Conservation (phyloP, 2,329 filamentous ascomycete species). For the Fusarium sp. region DNA sequence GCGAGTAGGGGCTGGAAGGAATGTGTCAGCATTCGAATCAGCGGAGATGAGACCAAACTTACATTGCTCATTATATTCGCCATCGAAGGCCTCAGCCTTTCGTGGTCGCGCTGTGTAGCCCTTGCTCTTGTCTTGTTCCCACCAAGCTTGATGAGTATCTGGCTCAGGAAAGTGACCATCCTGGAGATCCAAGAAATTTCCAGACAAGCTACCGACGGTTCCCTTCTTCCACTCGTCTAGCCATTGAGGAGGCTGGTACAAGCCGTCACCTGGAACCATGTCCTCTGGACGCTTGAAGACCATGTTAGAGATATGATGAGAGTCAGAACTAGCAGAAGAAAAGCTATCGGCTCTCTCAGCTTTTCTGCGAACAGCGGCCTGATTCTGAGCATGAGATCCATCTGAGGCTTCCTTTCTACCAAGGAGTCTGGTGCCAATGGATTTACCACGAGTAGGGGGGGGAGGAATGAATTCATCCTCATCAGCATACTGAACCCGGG, state of each 20-base stretch:
- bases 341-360: slow-evolving; percentile 50
- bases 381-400: slow-evolving; percentile 26
- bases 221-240: slow-evolving; percentile 81
- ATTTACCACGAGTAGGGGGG: slow-evolving; percentile 38
- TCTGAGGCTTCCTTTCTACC: slow-evolving; percentile 19
- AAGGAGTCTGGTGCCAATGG: slow-evolving; percentile 33
- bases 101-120: slow-evolving; percentile 61
- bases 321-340: slow-evolving; percentile 49
- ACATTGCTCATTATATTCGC: slow-evolving; percentile 75
- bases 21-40: slow-evolving; percentile 21
- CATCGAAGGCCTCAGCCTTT: slow-evolving; percentile 74
- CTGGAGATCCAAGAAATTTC: slow-evolving; percentile 70
- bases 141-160: slow-evolving; percentile 76
- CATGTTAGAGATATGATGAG: slow-evolving; percentile 57
- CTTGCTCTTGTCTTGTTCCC: slow-evolving; percentile 72
- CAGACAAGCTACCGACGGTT: slow-evolving; percentile 70
- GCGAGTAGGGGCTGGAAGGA: slow-evolving; percentile 66
- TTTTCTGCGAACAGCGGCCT: slow-evolving; percentile 34
- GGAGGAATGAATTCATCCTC: slow-evolving; percentile 48
- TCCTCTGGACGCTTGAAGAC: slow-evolving; percentile 58
- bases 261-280: slow-evolving; percentile 62
- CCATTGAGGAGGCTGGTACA: slow-evolving; percentile 70
- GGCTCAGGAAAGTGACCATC: slow-evolving; percentile 51
- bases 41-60: slow-evolving; percentile 44
- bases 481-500: slow-evolving; percentile 44